Conservation (phyloP, 2,329 filamentous ascomycete species). For the Lasiodiplodia sp. region DNA sequence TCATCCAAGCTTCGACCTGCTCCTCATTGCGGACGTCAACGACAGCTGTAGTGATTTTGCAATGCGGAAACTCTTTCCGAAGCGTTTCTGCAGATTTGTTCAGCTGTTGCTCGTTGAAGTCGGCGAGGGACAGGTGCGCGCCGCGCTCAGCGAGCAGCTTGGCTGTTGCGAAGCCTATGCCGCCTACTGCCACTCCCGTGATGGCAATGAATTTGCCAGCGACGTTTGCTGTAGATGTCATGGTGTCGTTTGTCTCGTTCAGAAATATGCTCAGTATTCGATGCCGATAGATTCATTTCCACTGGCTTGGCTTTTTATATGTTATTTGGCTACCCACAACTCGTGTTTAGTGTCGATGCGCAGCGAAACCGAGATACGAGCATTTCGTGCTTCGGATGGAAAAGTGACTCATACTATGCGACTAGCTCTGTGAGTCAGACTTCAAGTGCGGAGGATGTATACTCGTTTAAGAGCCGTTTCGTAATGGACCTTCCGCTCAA, state of each 20-base stretch:
- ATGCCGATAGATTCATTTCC: too few species aligned
- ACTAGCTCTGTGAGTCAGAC: too few species aligned
- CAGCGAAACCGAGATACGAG: too few species aligned
- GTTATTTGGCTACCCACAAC: too few species aligned
- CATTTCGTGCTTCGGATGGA: too few species aligned
- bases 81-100: constrained; percentile 22
- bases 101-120: background rate
- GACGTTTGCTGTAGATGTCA: background rate
- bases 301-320: too few species aligned
- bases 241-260: background rate
- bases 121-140: background rate
- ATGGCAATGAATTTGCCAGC: constrained; percentile 10
- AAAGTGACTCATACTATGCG: too few species aligned
- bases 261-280: too few species aligned
- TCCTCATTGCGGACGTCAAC: constrained; percentile 25
- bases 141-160: background rate
- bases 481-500: too few species aligned
- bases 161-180: constrained; percentile 3
- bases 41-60: background rate
- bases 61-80: constrained; percentile 40
- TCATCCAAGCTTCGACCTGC: constrained; percentile 33
- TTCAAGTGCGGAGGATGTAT: too few species aligned
- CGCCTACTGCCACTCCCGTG: background rate
- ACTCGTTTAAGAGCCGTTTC: too few species aligned
- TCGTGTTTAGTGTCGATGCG: too few species aligned